Base-by-base conservation (phyloP, 345 rosid genomes). In the Isatis tinctoria region DNA sequence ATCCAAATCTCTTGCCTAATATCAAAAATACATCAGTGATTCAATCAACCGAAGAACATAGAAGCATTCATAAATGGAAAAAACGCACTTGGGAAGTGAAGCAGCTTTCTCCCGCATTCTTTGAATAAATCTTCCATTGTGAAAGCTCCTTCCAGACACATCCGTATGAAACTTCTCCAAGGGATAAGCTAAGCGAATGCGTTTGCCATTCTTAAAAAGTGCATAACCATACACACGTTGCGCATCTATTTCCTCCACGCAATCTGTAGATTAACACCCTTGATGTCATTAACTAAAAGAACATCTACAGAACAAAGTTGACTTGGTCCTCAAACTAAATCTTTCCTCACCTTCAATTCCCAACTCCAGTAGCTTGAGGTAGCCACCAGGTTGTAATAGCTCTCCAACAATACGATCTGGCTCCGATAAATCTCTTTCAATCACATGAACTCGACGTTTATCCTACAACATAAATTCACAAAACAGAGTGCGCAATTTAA, bases 341-440 rank as follows among this genome's bases (percentile, higher is more conserved):
- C 5, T 10, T 35, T 27, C 8, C 40, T 39, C 60, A 87, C 94
- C 94, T 85, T 84, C 85, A 48, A 89, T 86, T 36, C 90, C 94
- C 77, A 89, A 73, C 75, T 89, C 95, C 7, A 89, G 78, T 70
- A 89, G 75, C 76, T 89, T 89, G 5, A 89, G 88, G 75, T 87
- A 89, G 11, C 95, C 91, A 0, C 95, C 92, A 17, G 95, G 92
- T 62, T 89, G 95, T 32, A 89, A 85, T 59, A 89, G 69, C 74
- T 89, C 95, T 5, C 95, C 95, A 63, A 87, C 95, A 53, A 89
- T 87, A 8, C 95, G 83, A 72, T 87, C 90, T 11, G 91, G 95
- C 84, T 85, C 91, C 0, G 84, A 73, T 76, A 87, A 82, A 66
- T 89, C 95, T 71, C 95, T 78, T 73, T 89, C 95, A 52, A 89